Percentiles rank a stretch among this genome's conserved stretches.
phyloP scores from a whole-genome alignment of 2,329 filamentous ascomycete species.

The Trichoderma endophyticum region DNA sequence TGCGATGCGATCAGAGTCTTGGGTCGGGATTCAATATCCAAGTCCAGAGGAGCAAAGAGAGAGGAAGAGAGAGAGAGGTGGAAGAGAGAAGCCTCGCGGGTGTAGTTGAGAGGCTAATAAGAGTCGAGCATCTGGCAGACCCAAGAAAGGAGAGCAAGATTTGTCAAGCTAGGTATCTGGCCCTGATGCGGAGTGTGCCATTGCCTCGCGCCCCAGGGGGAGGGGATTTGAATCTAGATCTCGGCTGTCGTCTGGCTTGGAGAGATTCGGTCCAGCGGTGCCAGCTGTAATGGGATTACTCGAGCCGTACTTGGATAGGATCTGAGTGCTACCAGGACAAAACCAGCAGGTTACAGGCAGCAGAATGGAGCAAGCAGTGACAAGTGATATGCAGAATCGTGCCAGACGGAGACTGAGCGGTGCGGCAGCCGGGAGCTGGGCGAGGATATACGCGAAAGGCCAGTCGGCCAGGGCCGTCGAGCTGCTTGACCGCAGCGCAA shows the following conservation, averaged over 20 bases:
- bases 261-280: not conserved
- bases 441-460: constrained; percentile 8
- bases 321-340: not conserved
- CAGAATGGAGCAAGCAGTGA: not conserved
- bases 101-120: not conserved
- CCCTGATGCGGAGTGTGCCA: constrained; percentile 15
- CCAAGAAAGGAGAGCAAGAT: constrained; percentile 11
- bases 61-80: not conserved
- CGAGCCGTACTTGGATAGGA: not conserved
- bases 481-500: constrained; percentile 6
- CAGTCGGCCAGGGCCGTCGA: constrained; percentile 2
- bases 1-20: not conserved
- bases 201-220: constrained; percentile 13
- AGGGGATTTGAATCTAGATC: constrained; percentile 5
- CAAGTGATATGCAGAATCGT: not conserved
- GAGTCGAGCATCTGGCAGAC: constrained; percentile 2
- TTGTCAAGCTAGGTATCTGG: constrained; percentile 15
- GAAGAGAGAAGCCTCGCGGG: not conserved
- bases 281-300: not conserved
- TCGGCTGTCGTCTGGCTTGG: constrained; percentile 7
- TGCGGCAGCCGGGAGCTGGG: constrained; percentile 5
- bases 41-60: not conserved
- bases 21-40: not conserved
- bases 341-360: not conserved
- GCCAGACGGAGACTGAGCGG: not conserved